Percentiles rank a stretch among this genome's conserved stretches.
phyloP scores from a whole-genome alignment of 208 protist species.

The Herpetomonas samuelpessoai region DNA sequence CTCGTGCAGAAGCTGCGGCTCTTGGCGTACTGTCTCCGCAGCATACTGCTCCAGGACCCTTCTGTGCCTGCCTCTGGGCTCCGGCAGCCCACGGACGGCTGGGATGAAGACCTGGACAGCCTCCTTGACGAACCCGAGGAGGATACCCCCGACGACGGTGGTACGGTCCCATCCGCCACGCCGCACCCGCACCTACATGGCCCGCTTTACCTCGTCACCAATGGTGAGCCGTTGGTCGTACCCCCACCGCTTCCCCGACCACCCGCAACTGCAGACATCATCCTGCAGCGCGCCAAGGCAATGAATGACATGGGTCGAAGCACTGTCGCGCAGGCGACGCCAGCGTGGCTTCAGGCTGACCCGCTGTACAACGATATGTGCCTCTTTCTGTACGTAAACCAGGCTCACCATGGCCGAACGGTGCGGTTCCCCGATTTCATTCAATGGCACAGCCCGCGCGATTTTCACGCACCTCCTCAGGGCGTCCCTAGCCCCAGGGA shows the following conservation, averaged over 20 bases:
- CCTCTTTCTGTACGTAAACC: conserved; percentile 77
- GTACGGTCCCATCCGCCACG: not conserved
- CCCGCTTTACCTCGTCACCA: conserved; percentile 44
- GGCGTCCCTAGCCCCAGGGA: conserved; percentile 11
- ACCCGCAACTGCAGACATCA: conserved; percentile 54
- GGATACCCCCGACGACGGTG: not conserved
- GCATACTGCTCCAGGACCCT: conserved; percentile 23
- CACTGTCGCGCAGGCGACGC: conserved; percentile 25
- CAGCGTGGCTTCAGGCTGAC: conserved; percentile 52
- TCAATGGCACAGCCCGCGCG: conserved; percentile 83
- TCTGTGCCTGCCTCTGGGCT: not conserved
- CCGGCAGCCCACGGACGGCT: conserved; percentile 14
- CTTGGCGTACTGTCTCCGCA: conserved; percentile 48
- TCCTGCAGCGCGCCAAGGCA: conserved; percentile 49
- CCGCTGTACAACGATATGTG: conserved; percentile 88
- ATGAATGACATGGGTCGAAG: conserved; percentile 37
- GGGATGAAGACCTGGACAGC: conserved; percentile 21
- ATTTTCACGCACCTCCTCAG: conserved; percentile 30
- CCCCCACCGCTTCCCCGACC: conserved; percentile 55
- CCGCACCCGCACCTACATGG: not conserved
- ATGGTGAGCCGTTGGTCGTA: conserved; percentile 50
- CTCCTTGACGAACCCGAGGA: conserved; percentile 4
- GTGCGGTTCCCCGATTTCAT: conserved; percentile 89
- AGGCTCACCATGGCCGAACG: conserved; percentile 52
- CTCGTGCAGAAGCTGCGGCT: conserved; percentile 84